phyloP scores from a whole-genome alignment of 2,329 filamentous ascomycete genomes.

The Hymenoscyphus albidus region DNA sequence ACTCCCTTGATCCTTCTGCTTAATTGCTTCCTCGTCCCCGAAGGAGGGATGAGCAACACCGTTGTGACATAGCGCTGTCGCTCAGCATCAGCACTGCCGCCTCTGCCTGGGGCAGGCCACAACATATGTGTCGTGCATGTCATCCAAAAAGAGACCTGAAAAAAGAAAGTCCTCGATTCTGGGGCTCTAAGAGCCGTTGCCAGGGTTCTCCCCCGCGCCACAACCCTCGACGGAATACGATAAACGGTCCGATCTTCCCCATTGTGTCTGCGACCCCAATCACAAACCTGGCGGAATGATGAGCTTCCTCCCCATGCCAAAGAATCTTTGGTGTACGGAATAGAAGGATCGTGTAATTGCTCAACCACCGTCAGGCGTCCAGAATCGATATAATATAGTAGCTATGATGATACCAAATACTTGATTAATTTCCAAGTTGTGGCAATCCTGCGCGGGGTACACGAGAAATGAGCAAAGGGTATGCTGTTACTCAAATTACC shows the following conservation, averaged over 20 bases:
- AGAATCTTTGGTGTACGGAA: background rate
- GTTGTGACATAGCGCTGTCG: conserved; percentile 4
- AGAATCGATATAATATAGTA: background rate
- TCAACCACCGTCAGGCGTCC: conserved; percentile 4
- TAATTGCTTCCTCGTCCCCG: conserved; percentile 14
- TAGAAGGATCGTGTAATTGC: background rate
- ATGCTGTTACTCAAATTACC: conserved; percentile 10
- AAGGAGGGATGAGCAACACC: conserved; percentile 6
- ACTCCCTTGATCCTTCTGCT: conserved; percentile 15
- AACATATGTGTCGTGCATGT: conserved; percentile 19
- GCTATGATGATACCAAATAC: background rate
- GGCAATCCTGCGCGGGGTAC: conserved; percentile 5
- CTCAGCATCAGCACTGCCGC: conserved; percentile 5
- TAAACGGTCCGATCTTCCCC: conserved; percentile 30
- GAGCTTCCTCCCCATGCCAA: background rate
- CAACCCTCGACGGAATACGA: conserved; percentile 8
- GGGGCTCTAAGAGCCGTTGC: background rate
- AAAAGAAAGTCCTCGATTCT: background rate
- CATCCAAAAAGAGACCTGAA: conserved; percentile 3
- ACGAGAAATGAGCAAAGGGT: conserved; percentile 11
- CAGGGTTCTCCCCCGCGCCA: conserved; percentile 20
- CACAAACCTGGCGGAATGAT: conserved; percentile 6
- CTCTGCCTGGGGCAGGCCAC: conserved; percentile 2
- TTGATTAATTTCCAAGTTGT: conserved; percentile 6
- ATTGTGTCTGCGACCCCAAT: conserved; percentile 8